Conservation (phyloP, 2,329 filamentous ascomycete genomes). For the Arthrinium phaeospermum region DNA sequence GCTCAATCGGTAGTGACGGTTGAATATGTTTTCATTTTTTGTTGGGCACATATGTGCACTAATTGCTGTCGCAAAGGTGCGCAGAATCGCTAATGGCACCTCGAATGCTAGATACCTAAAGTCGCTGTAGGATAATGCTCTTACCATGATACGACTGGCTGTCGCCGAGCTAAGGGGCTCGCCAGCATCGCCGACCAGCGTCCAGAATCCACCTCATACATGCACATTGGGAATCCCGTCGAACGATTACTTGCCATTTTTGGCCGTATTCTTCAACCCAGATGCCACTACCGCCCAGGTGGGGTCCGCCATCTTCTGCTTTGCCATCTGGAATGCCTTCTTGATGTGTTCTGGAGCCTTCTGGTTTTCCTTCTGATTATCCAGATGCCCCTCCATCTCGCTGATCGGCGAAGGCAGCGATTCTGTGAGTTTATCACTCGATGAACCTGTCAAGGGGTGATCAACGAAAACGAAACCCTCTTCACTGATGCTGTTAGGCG, state of each 20-base stretch:
- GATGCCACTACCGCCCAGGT: neutral
- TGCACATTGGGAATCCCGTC: neutral
- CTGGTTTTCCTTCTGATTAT: neutral
- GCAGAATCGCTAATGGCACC: neutral
- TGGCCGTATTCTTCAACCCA: neutral
- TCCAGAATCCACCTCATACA: neutral
- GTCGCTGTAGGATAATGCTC: constrained; percentile 8
- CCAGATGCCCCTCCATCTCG: neutral
- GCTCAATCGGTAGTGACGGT: neutral
- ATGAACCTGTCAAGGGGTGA: neutral
- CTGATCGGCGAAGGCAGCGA: neutral
- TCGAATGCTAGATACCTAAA: neutral
- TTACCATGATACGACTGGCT: neutral
- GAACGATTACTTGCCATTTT: neutral
- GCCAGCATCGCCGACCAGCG: neutral
- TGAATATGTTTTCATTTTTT: neutral
- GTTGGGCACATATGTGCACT: neutral
- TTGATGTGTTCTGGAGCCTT: neutral
- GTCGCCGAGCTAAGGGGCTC: neutral
- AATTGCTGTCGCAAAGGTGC: neutral
- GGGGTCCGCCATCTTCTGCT: neutral
- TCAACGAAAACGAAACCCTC: no score
- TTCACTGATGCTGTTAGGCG: neutral
- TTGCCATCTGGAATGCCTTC: neutral
- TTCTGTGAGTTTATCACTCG: neutral